Evolutionary conservation across 371 early-diverging fungal genomes (phyloP).

Genomic region (Apophysomyces trapeziformis): DNA sequence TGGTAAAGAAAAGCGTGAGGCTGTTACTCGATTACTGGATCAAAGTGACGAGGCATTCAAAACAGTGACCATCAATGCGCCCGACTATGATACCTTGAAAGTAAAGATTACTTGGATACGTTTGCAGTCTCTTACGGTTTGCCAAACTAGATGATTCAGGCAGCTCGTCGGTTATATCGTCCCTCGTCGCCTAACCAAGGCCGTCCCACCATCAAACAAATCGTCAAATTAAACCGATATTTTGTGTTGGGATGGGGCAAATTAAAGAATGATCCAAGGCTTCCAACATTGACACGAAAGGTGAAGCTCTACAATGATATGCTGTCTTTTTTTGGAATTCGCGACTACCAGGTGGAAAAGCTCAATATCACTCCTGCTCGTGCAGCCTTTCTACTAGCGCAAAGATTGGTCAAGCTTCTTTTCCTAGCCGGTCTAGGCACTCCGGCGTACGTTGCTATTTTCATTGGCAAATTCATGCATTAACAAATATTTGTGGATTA

Average conservation of each 20-base stretch:
- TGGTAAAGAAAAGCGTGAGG: constrained; percentile 81
- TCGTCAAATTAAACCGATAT: constrained; percentile 84
- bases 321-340: constrained; percentile 87
- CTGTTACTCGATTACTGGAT: constrained; percentile 78
- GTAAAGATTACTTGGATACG: constrained; percentile 32
- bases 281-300: constrained; percentile 63
- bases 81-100: constrained; percentile 93
- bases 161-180: constrained; percentile 88
- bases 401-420: constrained; percentile 67
- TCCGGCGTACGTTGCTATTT: constrained; percentile 71
- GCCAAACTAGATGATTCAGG: constrained; percentile 78
- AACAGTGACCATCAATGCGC: constrained; percentile 89
- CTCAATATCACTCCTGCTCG: constrained; percentile 68
- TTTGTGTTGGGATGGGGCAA: constrained; percentile 82
- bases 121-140: background rate
- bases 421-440: constrained; percentile 75
- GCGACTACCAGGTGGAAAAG: constrained; percentile 94
- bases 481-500: constrained; percentile 39
- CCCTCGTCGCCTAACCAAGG: constrained; percentile 58
- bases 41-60: constrained; percentile 78
- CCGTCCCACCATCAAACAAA: constrained; percentile 74
- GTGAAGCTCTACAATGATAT: constrained; percentile 86
- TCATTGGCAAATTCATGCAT: background rate
- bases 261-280: constrained; percentile 74
- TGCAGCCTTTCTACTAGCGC: constrained; percentile 69